Base-by-base conservation (phyloP, 2,329 filamentous ascomycete species). In the Ascochyta viciae-villosae region DNA sequence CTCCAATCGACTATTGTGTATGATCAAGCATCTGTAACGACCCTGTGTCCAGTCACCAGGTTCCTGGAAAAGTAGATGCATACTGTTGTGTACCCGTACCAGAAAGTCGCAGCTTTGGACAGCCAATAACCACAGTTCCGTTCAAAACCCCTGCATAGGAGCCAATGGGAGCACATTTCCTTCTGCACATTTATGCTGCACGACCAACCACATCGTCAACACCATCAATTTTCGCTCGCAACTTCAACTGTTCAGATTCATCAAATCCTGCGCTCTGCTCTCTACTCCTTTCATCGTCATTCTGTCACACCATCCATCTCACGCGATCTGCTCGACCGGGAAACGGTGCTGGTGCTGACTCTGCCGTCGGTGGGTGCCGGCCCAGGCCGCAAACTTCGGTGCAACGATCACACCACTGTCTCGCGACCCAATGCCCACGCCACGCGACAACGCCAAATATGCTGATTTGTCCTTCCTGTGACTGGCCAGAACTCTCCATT, bases 381-480 rank as follows among this genome's bases (percentile, higher is more conserved):
- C 40, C 43, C 38, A 48, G 33, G 41, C 41, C 31, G 37, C 19
- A 23, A 19, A 19, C 37, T 13, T 13, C 8, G 26, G 43, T 35
- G 38, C 41, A 49, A 57, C 43, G 37, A 58, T 69, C 66, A 69
- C 66, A 66, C 66, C 67, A 71, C 63, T 47, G 24, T 69, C 65
- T 61, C 54, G 33, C 54, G 45, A 58, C 44, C 51, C 51, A 26
- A 55, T 39, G 42, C 58, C 35, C 35, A 51, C 34, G 42, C 24
- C 39, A 57, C 53, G 49, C 57, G 39, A 52, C 38, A 40, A 26
- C 29, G 42, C 50, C 44, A 54, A 38, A 54, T 6, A 15, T 2
- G 6, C 13, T 22, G 31, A 26, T 19, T 31, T 42, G 12, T 7
- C 7, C 3, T 3, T 1, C 3, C 19, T 23, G 4, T 39, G 38